Evolutionary conservation across 768 basidiomycete genomes (phyloP), one percentile per base, ranked within the genome.

Genomic region (Tulasnella sp.): DNA sequence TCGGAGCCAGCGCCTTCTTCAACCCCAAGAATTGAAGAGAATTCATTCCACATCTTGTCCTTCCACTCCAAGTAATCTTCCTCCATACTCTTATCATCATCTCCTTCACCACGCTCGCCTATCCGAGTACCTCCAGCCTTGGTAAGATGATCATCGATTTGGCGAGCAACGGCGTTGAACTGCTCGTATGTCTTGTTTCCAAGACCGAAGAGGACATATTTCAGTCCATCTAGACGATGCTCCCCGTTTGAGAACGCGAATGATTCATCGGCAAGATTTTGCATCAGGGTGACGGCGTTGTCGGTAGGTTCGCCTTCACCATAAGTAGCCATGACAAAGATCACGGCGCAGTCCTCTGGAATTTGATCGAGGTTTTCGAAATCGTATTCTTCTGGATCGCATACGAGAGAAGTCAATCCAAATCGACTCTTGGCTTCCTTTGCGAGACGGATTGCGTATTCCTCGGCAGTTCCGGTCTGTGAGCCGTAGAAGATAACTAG

Each of bases 21-120:
- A 45, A 95, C 89, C 46, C 75, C 74, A 75, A 96, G 75, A 19
- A 75, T 75, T 49, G 72, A 64, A n/a, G 90, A 74, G 55, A 98
- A 87, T 4, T 79, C 78, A 15, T 83, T 81, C 86, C 91, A 98
- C 91, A 98, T 92, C 58, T 73, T 75, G 62, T 99, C 93, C 66
- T 98, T 99, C 93, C 93, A 99, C 60, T 88, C 91, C 10, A 99
- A 77, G 64, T 98, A 99, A 66, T 99, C 93, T 69, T 99, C 93
- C 65, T 99, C 93, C 92, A 99, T 96, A 63, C 85, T 90, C 72
- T 95, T 95, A 67, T 99, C 95, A 62, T 99, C 93, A 62, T 99
- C 95, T 57, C 93, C 93, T 66, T 98, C 92, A 8, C 93, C 93
- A 33, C 83, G 73, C 63, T 83, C 81, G 37, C 91, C 91, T 31